Percentiles rank a stretch among this genome's conserved stretches.
Conservation (phyloP, 2,329 filamentous ascomycete genomes). For the Colletotrichum noveboracense region DNA sequence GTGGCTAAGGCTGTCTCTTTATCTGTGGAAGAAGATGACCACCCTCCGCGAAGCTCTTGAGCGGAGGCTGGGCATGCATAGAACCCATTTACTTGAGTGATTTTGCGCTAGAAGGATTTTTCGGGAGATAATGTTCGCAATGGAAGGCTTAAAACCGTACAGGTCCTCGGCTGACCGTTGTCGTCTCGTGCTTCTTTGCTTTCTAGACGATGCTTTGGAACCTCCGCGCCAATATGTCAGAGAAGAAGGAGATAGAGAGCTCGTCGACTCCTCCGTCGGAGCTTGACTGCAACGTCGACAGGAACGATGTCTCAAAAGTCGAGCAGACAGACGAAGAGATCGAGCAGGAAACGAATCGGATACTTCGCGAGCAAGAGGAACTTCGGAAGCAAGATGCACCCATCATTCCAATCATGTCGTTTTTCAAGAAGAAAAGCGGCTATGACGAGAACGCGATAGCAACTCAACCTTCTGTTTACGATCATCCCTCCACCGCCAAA, state of each 20-base stretch:
- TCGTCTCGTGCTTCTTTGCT: neutral
- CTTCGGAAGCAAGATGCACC: constrained; percentile 27
- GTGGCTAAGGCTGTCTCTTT: neutral
- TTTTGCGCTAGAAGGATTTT: neutral
- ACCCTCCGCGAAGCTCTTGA: neutral
- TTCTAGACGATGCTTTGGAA: neutral
- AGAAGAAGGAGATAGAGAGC: neutral
- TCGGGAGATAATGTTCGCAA: neutral
- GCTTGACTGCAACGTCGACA: neutral
- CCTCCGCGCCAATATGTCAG: neutral
- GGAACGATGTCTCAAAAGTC: neutral
- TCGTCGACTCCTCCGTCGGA: neutral
- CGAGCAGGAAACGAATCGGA: neutral
- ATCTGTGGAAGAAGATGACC: neutral
- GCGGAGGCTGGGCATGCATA: neutral
- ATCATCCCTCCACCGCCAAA: constrained; percentile 44
- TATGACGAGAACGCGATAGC: constrained; percentile 31
- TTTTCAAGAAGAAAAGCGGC: constrained; percentile 25
- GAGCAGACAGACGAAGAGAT: constrained; percentile 4
- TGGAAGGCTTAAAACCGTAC: neutral
- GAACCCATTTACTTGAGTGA: neutral
- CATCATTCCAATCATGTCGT: constrained; percentile 26
- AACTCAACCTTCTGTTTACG: constrained; percentile 49
- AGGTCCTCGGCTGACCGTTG: neutral
- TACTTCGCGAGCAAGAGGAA: constrained; percentile 19